Base-by-base conservation (phyloP, 2,329 filamentous ascomycete species). In the Sporothrix mexicana region DNA sequence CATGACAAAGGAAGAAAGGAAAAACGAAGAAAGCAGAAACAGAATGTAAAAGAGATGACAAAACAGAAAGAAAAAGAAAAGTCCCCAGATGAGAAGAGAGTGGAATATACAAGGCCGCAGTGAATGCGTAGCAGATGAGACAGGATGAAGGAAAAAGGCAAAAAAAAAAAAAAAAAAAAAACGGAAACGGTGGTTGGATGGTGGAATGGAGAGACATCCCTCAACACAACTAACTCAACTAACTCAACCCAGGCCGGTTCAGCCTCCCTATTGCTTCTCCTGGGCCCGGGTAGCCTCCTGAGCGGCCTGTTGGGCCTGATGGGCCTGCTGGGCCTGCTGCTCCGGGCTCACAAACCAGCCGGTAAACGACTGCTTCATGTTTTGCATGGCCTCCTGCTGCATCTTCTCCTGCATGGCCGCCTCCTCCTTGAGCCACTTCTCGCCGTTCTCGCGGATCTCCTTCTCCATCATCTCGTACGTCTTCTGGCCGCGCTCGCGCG, bases 341-440 rank as follows among this genome's bases (percentile, higher is more conserved):
- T 17, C 7, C 10, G 70, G 23, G 66, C 55, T 36, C 41, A 76
- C 73, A 77, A 88, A 88, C 84, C 85, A 88, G 71, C 89, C 85
- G 51, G 87, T 86, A 78, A 96, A 90, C 41, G 91, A 91, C 73
- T 88, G 88, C 88, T 95, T 96, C 93, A 97, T 97, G 79, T 88
- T 93, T 83, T 92, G 93, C 91, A 97, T 95, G 78, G 92, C 92
- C 83, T 97, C 94, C 79, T 97, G 93, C 82, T 95, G 93, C 75
- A 91, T 87, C 85, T 94, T 95, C 86, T 98, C 95, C 84, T 95
- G 92, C 80, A 93, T 89, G 67, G 91, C 91, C 59, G 93, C 92
- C 86, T 97, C 95, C 82, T 98, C 95, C 85, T 95, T 95, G 77
- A 99, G 86, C 93, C 95, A 98, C 84, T 95, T 94, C 81, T 95